Conservation (phyloP, 495 filamentous ascomycete genomes). For the Podospora pseudoanserina region DNA sequence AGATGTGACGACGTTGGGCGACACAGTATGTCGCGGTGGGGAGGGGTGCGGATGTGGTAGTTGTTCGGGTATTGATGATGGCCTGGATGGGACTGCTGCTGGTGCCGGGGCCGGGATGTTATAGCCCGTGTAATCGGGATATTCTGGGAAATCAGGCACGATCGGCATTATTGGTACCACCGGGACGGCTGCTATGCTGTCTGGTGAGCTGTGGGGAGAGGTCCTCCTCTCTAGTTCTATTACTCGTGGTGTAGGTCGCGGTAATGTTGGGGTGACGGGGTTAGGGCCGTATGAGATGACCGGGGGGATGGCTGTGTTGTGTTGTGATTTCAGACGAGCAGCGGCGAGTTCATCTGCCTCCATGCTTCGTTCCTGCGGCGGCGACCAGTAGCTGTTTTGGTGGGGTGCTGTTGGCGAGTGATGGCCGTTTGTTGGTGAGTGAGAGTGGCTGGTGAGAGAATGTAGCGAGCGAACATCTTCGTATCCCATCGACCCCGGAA, state of each 20-base stretch:
- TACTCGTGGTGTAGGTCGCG: slow-evolving; percentile 20
- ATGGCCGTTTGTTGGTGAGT: slow-evolving; percentile 22
- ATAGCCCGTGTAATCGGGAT: slow-evolving; percentile 20
- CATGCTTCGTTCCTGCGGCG: slow-evolving; percentile 19
- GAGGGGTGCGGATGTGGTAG: slow-evolving; percentile 1
- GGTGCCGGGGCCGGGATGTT: slow-evolving; percentile 16
- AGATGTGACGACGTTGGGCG: slow-evolving; percentile 25
- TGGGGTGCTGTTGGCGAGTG: slow-evolving; percentile 24
- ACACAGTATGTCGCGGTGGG: slow-evolving; percentile 19
- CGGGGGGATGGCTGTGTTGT: slow-evolving; percentile 16
- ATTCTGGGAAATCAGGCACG: slow-evolving; percentile 21
- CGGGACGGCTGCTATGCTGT: slow-evolving; percentile 21
- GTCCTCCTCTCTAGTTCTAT: slow-evolving; percentile 19
- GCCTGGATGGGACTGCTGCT: background rate
- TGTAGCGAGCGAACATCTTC: slow-evolving; percentile 32
- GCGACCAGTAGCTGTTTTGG: slow-evolving; percentile 16
- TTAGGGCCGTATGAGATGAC: slow-evolving; percentile 35
- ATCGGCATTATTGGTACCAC: slow-evolving; percentile 21
- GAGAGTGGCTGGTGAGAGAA: slow-evolving; percentile 15
- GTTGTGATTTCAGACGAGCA: slow-evolving; percentile 29
- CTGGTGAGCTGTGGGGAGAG: slow-evolving; percentile 19
- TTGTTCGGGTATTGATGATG: slow-evolving; percentile 7
- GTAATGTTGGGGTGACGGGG: slow-evolving; percentile 34
- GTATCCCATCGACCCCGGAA: slow-evolving; percentile 35
- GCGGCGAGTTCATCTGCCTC: slow-evolving; percentile 33